A percentile compares a stretch with the other conserved stretches of the same genome.
Evolutionary conservation across 495 filamentous ascomycete species (phyloP).

Genomic region (Staphylotrichum tortipilum): DNA sequence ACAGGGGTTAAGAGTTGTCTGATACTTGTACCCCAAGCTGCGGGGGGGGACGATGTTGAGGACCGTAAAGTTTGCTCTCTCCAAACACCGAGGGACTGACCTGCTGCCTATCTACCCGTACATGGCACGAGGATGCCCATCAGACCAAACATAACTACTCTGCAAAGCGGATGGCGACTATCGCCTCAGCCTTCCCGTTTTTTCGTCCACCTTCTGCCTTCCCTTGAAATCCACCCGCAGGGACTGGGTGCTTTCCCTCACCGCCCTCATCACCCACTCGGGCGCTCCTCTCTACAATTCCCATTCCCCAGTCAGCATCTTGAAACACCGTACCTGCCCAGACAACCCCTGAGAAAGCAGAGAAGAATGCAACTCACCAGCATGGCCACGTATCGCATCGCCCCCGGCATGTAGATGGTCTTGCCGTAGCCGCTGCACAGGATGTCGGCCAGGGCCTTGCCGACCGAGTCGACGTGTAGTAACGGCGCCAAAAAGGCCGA

Average conservation of each 20-base stretch:
- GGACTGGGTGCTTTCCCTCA: not conserved
- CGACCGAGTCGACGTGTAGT: constrained; percentile 30
- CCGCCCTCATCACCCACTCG: not conserved
- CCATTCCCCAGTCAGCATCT: too few species aligned
- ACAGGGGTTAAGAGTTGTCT: too few species aligned
- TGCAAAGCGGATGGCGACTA: too few species aligned
- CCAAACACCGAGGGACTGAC: too few species aligned
- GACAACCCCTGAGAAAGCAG: too few species aligned
- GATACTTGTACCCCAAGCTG: too few species aligned
- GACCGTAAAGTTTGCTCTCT: too few species aligned
- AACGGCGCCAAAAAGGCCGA: constrained; percentile 27
- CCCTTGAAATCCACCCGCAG: not conserved
- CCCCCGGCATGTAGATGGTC: constrained; percentile 26
- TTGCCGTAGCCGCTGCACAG: constrained; percentile 27
- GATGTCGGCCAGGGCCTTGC: constrained; percentile 25
- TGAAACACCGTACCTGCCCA: too few species aligned
- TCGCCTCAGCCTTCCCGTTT: not conserved
- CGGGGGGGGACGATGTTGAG: too few species aligned
- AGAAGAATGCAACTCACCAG: constrained; percentile 19
- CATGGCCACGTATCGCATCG: constrained; percentile 26
- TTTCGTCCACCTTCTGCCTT: not conserved
- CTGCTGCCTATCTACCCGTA: too few species aligned
- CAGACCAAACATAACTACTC: too few species aligned
- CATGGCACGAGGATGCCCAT: too few species aligned
- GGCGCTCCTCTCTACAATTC: not conserved